Percentiles rank a stretch among this genome's conserved stretches.
Evolutionary conservation across 352 stramenopile genomes (phyloP).

Genomic region (Globisporangium uncinulatum): DNA sequence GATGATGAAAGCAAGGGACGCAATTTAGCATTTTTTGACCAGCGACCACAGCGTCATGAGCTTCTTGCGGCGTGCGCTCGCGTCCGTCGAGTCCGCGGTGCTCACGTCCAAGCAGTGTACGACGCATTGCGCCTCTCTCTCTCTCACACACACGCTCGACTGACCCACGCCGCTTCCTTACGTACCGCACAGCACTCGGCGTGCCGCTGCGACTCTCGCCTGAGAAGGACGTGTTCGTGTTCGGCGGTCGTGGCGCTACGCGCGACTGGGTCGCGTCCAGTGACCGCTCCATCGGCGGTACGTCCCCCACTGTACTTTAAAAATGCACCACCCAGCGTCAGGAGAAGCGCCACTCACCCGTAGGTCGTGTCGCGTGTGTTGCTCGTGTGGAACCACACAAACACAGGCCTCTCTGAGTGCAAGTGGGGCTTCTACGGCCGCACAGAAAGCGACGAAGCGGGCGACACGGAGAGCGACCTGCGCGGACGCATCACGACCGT

Average conservation of each 20-base stretch:
- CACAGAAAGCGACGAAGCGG: slow-evolving; percentile 12
- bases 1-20: slow-evolving; percentile 1
- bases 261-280: slow-evolving; percentile 67
- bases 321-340: background rate
- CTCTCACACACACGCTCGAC: background rate
- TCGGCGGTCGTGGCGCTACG: slow-evolving; percentile 44
- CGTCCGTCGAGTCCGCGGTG: slow-evolving; percentile 70
- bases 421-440: slow-evolving; percentile 60
- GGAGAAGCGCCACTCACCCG: background rate
- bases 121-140: slow-evolving; percentile 9
- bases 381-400: too few relatives aligned
- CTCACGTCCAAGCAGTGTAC: slow-evolving; percentile 81
- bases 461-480: slow-evolving; percentile 10
- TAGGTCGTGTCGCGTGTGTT: background rate
- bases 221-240: slow-evolving; percentile 76
- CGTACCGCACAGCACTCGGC: slow-evolving; percentile 43
- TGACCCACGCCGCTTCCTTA: background rate
- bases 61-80: slow-evolving; percentile 60
- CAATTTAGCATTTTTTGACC: background rate
- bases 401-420: slow-evolving; percentile 56
- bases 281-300: slow-evolving; percentile 78
- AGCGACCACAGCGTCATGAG: slow-evolving; percentile 37
- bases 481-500: slow-evolving; percentile 34
- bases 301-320: background rate
- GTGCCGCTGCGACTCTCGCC: slow-evolving; percentile 67